Percentiles rank a stretch among this genome's conserved stretches.
These are phyloP conservation scores for Calonectria leucothoes DNA, from an alignment of 2,329 filamentous ascomycete species.

Conservation along the genomic window DNA sequence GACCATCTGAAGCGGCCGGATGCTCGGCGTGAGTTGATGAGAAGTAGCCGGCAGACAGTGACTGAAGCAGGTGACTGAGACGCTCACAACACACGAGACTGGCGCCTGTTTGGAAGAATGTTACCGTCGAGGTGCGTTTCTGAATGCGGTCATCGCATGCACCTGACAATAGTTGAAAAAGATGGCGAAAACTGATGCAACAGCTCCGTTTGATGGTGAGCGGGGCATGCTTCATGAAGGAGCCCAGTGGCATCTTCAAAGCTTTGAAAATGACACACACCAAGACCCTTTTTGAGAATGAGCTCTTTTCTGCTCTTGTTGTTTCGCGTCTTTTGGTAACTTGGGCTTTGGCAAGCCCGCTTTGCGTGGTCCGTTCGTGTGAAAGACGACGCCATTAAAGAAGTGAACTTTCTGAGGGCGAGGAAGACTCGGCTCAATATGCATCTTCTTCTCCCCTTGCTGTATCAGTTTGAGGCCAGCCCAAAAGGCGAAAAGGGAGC, in stretches of 20 bases:
- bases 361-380: neutral
- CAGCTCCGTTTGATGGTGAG: too few relatives aligned
- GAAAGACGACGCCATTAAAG: neutral
- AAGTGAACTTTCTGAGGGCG: too few relatives aligned
- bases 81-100: neutral
- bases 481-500: neutral
- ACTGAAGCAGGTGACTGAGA: neutral
- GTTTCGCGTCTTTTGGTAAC: neutral
- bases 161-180: too few relatives aligned
- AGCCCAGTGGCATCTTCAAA: neutral
- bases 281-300: neutral
- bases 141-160: too few relatives aligned
- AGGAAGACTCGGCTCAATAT: too few relatives aligned
- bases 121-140: neutral
- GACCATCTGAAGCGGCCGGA: too few relatives aligned
- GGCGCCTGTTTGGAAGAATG: too few relatives aligned
- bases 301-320: neutral
- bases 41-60: neutral
- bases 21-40: neutral
- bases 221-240: too few relatives aligned
- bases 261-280: neutral
- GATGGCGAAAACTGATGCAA: neutral
- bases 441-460: too few relatives aligned
- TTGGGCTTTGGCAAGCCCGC: neutral
- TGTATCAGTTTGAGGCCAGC: too few relatives aligned